Evolutionary conservation across 805 yeast species (phyloP).

Genomic region (Lipomyces orientalis): DNA sequence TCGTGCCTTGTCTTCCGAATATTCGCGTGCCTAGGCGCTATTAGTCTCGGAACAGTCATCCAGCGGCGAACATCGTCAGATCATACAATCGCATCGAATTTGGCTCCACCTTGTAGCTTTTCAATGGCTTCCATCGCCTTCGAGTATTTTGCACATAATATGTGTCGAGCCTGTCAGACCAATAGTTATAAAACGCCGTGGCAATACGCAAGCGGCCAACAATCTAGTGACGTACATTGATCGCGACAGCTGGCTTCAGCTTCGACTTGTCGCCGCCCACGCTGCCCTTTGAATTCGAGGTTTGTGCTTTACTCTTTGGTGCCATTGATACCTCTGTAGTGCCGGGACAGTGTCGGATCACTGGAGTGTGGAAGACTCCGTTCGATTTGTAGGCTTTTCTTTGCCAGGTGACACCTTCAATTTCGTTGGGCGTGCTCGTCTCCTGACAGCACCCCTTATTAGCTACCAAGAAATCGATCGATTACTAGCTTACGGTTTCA

Average conservation of each 20-base stretch:
- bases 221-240: slow-evolving; percentile 17
- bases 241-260: slow-evolving; percentile 33
- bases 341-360: background rate
- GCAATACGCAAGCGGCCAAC: background rate
- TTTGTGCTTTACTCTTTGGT: slow-evolving; percentile 7
- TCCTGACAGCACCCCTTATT: too few species aligned
- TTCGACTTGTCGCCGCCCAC: slow-evolving; percentile 12
- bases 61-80: background rate
- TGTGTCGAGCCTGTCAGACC: slow-evolving; percentile 32
- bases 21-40: slow-evolving; percentile 30
- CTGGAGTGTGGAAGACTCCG: background rate
- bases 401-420: too few species aligned
- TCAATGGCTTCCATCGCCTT: slow-evolving; percentile 35
- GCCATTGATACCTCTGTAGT: slow-evolving; percentile 8
- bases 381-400: too few species aligned
- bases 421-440: too few species aligned
- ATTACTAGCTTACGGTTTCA: too few species aligned
- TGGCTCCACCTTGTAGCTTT: slow-evolving; percentile 29
- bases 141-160: slow-evolving; percentile 35
- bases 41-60: background rate
- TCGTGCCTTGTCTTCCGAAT: slow-evolving; percentile 37
- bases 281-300: background rate
- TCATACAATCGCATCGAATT: slow-evolving; percentile 35
- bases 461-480: too few species aligned
- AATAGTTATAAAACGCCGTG: background rate